Conservation (phyloP, 2,329 filamentous ascomycete species). For the Drechslerella stenobrocha region DNA sequence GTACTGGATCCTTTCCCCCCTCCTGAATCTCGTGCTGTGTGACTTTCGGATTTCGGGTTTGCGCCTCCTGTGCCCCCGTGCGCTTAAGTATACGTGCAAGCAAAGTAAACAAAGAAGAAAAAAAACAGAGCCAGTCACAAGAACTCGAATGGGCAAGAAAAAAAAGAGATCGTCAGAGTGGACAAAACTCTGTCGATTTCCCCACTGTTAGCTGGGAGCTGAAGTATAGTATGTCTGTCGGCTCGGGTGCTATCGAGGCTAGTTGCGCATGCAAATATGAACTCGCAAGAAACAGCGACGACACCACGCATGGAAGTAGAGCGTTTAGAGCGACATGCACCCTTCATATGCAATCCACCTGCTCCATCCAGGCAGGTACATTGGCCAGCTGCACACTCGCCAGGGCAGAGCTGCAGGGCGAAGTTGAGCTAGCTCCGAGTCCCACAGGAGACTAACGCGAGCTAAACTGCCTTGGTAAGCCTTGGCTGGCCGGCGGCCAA, state of each 20-base stretch:
- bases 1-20: not conserved
- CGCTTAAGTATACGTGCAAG: no score
- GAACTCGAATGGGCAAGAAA: slow-evolving; percentile 2
- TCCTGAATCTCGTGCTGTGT: not conserved
- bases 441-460: not conserved
- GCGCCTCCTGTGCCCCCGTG: slow-evolving; percentile 1
- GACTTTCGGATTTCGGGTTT: not conserved
- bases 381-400: not conserved
- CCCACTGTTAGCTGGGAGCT: not conserved
- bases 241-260: no score
- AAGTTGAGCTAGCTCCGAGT: not conserved
- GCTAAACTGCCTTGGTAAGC: not conserved
- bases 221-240: no score
- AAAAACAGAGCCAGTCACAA: slow-evolving; percentile 7
- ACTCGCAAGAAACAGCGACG: not conserved
- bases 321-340: not conserved
- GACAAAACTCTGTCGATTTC: not conserved
- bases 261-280: not conserved
- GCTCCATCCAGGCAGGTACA: slow-evolving; percentile 5
- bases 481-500: not conserved
- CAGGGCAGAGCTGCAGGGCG: slow-evolving; percentile 2
- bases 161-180: slow-evolving; percentile 2
- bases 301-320: slow-evolving; percentile 3
- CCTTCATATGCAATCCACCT: slow-evolving; percentile 5
- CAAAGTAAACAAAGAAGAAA: no score